Conservation (phyloP, 306 rosid species). For the Gastrolobium villosum region DNA sequence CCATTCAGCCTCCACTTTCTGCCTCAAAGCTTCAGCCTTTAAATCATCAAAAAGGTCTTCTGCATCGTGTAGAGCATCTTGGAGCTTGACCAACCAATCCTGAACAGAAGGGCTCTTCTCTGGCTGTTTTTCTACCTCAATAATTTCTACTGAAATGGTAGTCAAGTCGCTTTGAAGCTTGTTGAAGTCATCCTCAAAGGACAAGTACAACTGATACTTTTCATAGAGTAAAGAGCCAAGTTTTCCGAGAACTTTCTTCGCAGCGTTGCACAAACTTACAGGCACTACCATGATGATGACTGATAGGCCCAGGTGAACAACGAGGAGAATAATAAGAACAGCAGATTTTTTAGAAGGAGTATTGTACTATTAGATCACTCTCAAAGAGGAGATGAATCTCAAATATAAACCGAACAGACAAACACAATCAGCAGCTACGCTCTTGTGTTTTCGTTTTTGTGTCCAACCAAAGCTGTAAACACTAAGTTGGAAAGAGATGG, state of each 20-base stretch:
- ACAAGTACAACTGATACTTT: constrained; percentile 1
- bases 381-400: too few species aligned
- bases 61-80: constrained; percentile 35
- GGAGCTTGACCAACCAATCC: constrained; percentile 46
- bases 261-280: background rate
- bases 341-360: too few species aligned
- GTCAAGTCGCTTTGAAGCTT: constrained; percentile 3
- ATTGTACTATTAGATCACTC: too few species aligned
- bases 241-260: background rate
- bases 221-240: constrained; percentile 13
- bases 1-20: constrained; percentile 15
- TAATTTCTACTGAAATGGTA: constrained; percentile 32
- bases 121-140: constrained; percentile 44
- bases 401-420: too few species aligned
- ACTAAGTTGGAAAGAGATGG: too few species aligned
- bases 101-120: constrained; percentile 17
- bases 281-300: background rate
- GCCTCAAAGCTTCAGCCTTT: constrained; percentile 33
- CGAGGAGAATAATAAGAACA: too few species aligned
- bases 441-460: too few species aligned
- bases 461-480: too few species aligned
- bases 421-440: too few species aligned
- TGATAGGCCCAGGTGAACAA: too few species aligned
- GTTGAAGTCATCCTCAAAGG: constrained; percentile 29
- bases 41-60: constrained; percentile 51